A percentile compares a stretch with the other conserved stretches of the same genome.
Conservation (phyloP, 2,329 filamentous ascomycete genomes). For the Metarhizium guizhouense region DNA sequence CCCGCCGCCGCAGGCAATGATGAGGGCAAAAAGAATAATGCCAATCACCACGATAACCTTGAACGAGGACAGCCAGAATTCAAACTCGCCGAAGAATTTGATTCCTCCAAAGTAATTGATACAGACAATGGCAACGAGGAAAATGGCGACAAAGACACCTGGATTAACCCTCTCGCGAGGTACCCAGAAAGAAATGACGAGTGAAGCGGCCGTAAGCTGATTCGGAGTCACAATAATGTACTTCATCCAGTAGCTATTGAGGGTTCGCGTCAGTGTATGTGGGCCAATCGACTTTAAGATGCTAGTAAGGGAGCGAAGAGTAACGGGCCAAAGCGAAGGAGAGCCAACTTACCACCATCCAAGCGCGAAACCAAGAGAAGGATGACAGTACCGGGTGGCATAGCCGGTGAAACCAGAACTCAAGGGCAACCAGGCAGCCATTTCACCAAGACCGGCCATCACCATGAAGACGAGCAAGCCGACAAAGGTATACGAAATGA, state of each 20-base stretch:
- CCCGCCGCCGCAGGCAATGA: slow-evolving; percentile 57
- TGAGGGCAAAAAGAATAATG: slow-evolving; percentile 55
- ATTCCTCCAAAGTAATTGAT: slow-evolving; percentile 59
- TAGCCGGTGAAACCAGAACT: slow-evolving; percentile 75
- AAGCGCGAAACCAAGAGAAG: slow-evolving; percentile 70
- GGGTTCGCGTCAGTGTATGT: not conserved
- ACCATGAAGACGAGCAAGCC: slow-evolving; percentile 70
- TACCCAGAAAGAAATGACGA: slow-evolving; percentile 76
- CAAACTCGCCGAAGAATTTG: slow-evolving; percentile 57
- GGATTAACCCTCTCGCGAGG: slow-evolving; percentile 57
- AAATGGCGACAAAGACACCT: slow-evolving; percentile 69
- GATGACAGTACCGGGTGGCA: slow-evolving; percentile 69
- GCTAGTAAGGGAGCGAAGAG: too few relatives aligned
- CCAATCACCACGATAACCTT: slow-evolving; percentile 60
- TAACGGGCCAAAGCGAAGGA: not conserved
- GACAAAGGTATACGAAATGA: slow-evolving; percentile 62
- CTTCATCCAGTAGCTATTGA: slow-evolving; percentile 53
- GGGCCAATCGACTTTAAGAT: not conserved
- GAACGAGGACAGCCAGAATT: slow-evolving; percentile 55
- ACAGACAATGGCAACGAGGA: slow-evolving; percentile 50
- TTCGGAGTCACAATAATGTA: slow-evolving; percentile 84
- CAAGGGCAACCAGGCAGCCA: slow-evolving; percentile 75
- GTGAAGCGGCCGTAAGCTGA: slow-evolving; percentile 69
- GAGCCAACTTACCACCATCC: slow-evolving; percentile 53
- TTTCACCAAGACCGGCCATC: slow-evolving; percentile 75